Evolutionary conservation across 257 asterid species (phyloP).

Genomic region (Salvia rosmarinus): DNA sequence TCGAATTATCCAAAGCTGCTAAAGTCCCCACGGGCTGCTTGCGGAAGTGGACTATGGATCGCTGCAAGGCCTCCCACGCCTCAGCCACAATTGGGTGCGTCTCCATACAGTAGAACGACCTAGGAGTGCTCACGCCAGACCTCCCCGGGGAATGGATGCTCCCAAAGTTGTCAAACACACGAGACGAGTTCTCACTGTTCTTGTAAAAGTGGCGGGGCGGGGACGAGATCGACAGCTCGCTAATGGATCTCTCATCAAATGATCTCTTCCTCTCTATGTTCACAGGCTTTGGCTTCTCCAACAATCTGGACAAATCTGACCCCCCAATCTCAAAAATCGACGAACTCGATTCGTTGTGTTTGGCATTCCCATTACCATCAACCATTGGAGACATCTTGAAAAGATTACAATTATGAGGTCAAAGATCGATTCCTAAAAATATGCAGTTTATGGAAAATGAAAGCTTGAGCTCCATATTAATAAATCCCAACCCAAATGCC

Average conservation of each 20-base stretch:
- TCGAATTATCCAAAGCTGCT: constrained; percentile 84
- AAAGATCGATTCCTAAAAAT: background rate
- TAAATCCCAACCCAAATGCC: background rate
- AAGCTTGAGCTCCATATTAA: background rate
- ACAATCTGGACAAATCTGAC: constrained; percentile 57
- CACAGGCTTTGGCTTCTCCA: constrained; percentile 65
- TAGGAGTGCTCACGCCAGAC: constrained; percentile 75
- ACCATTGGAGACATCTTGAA: constrained; percentile 55
- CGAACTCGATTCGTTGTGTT: constrained; percentile 50
- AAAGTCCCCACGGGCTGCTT: constrained; percentile 90
- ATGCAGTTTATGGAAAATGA: constrained; percentile 30
- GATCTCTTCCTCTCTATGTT: constrained; percentile 84
- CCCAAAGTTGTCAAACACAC: constrained; percentile 58
- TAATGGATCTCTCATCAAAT: constrained; percentile 83
- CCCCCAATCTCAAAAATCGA: constrained; percentile 80
- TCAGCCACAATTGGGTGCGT: constrained; percentile 76
- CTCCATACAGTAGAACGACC: constrained; percentile 66
- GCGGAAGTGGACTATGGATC: constrained; percentile 71
- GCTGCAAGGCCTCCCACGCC: constrained; percentile 88
- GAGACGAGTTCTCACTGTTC: constrained; percentile 63
- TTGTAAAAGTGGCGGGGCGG: constrained; percentile 58
- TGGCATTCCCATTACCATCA: constrained; percentile 57
- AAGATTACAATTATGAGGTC: background rate
- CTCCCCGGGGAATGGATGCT: constrained; percentile 62
- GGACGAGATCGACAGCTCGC: constrained; percentile 75